Evolutionary conservation across 768 basidiomycete genomes (phyloP).

Genomic region (Boletus pseudopeckii): DNA sequence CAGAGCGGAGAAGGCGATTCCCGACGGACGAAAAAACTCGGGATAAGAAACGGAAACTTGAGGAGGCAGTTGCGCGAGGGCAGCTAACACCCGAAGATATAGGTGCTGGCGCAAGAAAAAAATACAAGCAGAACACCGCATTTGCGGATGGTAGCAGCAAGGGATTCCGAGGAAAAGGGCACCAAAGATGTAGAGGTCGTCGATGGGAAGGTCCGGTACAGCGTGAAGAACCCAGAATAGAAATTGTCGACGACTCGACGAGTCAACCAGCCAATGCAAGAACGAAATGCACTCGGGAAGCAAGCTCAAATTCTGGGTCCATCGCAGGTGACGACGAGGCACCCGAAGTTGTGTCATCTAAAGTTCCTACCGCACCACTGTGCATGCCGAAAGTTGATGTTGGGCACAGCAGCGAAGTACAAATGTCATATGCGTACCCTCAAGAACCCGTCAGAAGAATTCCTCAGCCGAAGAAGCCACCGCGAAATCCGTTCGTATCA

Average conservation of each 20-base stretch:
- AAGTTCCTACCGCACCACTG: conserved; percentile 21
- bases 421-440: neutral
- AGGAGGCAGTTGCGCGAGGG: conserved; percentile 78
- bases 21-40: conserved; percentile 66
- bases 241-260: neutral
- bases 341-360: conserved; percentile 63
- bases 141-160: conserved; percentile 1
- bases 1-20: conserved; percentile 83
- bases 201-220: conserved; percentile 17
- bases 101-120: conserved; percentile 41
- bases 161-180: conserved; percentile 4
- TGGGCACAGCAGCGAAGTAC: conserved; percentile 2
- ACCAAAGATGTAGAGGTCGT: conserved; percentile 32
- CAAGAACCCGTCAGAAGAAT: conserved; percentile 22
- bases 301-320: conserved; percentile 20
- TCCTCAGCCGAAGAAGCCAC: conserved; percentile 47
- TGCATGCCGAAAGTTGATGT: conserved; percentile 8
- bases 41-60: conserved; percentile 77
- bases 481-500: conserved; percentile 62
- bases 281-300: conserved; percentile 1
- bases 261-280: neutral
- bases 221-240: neutral
- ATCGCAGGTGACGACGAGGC: conserved; percentile 39
- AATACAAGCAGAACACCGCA: conserved; percentile 31
- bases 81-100: conserved; percentile 56